Conservation (phyloP, 805 yeast species). For the Candida taoyuanica region DNA sequence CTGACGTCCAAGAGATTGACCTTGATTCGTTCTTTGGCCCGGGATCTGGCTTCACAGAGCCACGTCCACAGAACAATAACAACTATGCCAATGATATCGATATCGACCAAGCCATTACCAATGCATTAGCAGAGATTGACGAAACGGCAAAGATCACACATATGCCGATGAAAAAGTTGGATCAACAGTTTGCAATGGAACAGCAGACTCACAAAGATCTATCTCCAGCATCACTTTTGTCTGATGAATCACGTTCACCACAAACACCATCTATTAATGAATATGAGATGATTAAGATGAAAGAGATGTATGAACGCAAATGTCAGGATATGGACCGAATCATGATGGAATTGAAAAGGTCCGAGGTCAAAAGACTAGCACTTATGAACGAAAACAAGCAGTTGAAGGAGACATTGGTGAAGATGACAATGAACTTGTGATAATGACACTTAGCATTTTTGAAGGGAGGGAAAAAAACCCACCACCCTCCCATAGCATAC, state of each 20-base stretch:
- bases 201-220: conserved; percentile 10
- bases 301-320: conserved; percentile 31
- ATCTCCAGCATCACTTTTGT: conserved; percentile 34
- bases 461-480: too few relatives aligned
- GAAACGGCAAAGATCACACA: conserved; percentile 5
- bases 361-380: conserved; percentile 34
- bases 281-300: conserved; percentile 20
- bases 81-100: conserved; percentile 4
- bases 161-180: not conserved
- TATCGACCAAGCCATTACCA: conserved; percentile 13
- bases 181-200: conserved; percentile 7
- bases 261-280: conserved; percentile 5
- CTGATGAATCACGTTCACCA: conserved; percentile 27
- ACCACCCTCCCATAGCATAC: too few relatives aligned
- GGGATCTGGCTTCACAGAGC: not conserved
- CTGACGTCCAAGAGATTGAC: conserved; percentile 11
- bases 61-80: not conserved
- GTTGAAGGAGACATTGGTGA: conserved; percentile 27
- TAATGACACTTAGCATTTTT: too few relatives aligned
- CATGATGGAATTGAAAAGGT: conserved; percentile 31
- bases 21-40: conserved; percentile 11
- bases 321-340: conserved; percentile 31
- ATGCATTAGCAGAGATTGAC: conserved; percentile 14
- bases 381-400: conserved; percentile 34
- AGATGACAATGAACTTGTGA: conserved; percentile 19